phyloP scores from a whole-genome alignment of 2,329 filamentous ascomycete species.

The Epichloe gansuensis region DNA sequence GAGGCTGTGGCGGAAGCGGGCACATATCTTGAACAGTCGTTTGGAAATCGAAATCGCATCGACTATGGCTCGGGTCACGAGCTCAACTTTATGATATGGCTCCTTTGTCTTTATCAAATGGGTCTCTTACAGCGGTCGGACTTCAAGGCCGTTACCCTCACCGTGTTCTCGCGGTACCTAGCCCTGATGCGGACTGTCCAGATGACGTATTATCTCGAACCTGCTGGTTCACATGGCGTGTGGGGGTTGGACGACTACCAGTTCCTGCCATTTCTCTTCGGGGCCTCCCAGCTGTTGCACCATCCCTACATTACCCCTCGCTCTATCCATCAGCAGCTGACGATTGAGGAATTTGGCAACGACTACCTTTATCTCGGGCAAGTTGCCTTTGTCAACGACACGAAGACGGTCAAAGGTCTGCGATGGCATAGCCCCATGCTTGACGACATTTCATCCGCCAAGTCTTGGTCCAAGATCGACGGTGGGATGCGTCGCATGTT shows the following conservation, averaged over 20 bases:
- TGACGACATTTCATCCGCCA: constrained; percentile 87
- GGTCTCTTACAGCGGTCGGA: constrained; percentile 48
- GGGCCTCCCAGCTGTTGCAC: constrained; percentile 75
- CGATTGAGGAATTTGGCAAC: constrained; percentile 70
- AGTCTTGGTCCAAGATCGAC: constrained; percentile 85
- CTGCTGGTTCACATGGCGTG: constrained; percentile 90
- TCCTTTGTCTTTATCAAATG: constrained; percentile 83
- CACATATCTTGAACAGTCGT: constrained; percentile 68
- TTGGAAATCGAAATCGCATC: constrained; percentile 76
- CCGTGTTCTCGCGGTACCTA: constrained; percentile 73
- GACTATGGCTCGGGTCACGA: constrained; percentile 98
- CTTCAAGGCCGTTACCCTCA: constrained; percentile 62
- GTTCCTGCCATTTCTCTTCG: constrained; percentile 91
- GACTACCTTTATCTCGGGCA: constrained; percentile 90
- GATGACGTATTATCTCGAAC: constrained; percentile 89
- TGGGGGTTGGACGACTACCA: constrained; percentile 98
- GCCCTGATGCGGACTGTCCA: constrained; percentile 78
- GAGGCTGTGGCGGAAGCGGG: constrained; percentile 57
- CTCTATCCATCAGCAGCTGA: constrained; percentile 76
- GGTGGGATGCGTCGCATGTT: constrained; percentile 97
- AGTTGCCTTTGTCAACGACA: constrained; percentile 85
- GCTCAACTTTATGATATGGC: constrained; percentile 92
- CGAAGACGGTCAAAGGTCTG: constrained; percentile 88
- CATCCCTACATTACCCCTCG: constrained; percentile 70
- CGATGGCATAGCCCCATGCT: constrained; percentile 98